phyloP scores from a whole-genome alignment of 257 asterid species.

The Marsdenia floribunda region DNA sequence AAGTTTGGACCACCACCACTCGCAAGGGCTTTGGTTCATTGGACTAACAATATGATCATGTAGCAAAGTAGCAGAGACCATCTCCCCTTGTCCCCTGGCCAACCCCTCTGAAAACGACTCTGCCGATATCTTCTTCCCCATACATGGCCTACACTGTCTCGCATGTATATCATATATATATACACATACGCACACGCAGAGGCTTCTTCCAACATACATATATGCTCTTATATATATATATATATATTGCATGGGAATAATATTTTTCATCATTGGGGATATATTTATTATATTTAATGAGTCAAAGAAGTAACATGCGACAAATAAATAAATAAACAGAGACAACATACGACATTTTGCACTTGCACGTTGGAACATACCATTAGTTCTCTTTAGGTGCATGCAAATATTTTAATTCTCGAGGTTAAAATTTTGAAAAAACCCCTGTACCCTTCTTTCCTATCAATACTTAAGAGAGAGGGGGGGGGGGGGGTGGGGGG shows the following conservation, averaged over 20 bases:
- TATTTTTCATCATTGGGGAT: too few species aligned
- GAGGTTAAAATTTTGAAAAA: neutral
- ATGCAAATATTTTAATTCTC: neutral
- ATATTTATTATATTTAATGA: too few species aligned
- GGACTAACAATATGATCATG: constrained; percentile 18
- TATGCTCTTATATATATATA: neutral
- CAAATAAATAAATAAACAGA: neutral
- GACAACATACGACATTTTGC: constrained; percentile 29
- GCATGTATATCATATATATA: neutral
- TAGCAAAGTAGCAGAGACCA: constrained; percentile 33
- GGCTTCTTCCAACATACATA: neutral
- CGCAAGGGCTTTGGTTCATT: constrained; percentile 27
- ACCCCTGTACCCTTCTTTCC: neutral
- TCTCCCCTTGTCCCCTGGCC: constrained; percentile 40
- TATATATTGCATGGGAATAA: neutral
- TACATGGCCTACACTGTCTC: constrained; percentile 42
- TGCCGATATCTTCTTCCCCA: constrained; percentile 35
- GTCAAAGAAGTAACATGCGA: too few species aligned
- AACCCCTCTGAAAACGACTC: constrained; percentile 49
- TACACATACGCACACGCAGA: neutral
- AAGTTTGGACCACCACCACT: constrained; percentile 14
- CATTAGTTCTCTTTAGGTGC: too few species aligned
- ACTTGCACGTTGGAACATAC: constrained; percentile 3
- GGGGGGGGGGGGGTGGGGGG: too few species aligned
- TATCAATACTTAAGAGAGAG: neutral